Percentiles rank a stretch among this genome's conserved stretches.
phyloP scores from a whole-genome alignment of 768 basidiomycete species.

The Mycena rosella region DNA sequence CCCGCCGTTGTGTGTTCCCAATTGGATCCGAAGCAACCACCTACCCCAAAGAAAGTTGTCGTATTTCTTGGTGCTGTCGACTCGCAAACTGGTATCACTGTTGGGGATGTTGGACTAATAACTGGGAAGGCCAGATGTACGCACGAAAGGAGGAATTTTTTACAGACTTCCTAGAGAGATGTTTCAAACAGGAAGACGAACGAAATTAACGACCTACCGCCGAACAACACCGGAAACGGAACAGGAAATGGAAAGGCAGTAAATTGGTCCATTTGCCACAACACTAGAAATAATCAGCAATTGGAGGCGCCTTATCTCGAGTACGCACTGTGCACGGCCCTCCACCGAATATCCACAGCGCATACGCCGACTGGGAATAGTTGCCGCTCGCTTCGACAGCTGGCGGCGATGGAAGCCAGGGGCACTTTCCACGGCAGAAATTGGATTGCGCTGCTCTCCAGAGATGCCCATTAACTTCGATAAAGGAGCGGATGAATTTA shows the following conservation, averaged over 20 bases:
- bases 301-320: neutral
- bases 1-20: neutral
- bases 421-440: neutral
- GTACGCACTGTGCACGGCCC: neutral
- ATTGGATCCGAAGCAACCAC: slow-evolving; percentile 1
- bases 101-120: neutral
- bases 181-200: neutral
- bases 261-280: slow-evolving; percentile 5
- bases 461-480: neutral
- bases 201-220: neutral
- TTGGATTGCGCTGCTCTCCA: neutral
- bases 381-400: slow-evolving; percentile 2
- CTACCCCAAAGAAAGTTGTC: neutral
- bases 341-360: neutral
- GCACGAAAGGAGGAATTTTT: neutral
- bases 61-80: slow-evolving; percentile 16
- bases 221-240: neutral
- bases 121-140: neutral
- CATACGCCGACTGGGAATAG: slow-evolving; percentile 2
- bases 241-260: slow-evolving; percentile 1
- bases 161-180: neutral
- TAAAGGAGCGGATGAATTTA: neutral
- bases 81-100: neutral
- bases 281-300: neutral
- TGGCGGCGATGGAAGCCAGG: neutral